Base-by-base conservation (phyloP, 495 filamentous ascomycete species). In the Glonium stellatum region DNA sequence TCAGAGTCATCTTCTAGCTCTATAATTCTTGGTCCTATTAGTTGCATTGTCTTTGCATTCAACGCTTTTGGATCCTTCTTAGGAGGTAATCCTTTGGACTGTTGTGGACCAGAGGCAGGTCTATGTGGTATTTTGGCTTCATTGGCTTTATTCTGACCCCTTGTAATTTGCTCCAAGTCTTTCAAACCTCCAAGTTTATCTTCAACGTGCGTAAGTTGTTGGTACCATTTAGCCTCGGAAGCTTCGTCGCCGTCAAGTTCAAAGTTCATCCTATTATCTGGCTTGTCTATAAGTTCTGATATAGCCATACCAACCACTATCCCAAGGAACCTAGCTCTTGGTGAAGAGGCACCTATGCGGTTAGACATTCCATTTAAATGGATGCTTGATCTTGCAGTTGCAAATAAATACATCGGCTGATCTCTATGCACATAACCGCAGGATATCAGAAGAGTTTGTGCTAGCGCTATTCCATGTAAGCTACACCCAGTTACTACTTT, bases 231-330 rank as follows among this genome's bases (percentile, higher is more conserved):
- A 0, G 87, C 88, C 68, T 96, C 90, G 4, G 79, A 77, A 19
- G 79, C 82, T 12, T 82, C 77, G 69, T 85, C 84, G 60, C 92
- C 92, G 58, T 93, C 88, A 61, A 88, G 76, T n/a, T 88, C 83
- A 67, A 99, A 97, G 55, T 84, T 83, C 71, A 97, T 84, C 55
- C 76, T 79, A 54, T 85, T 87, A 0, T 78, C 86, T 23, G 81
- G 81, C 60, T 84, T 82, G 66, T 97, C 90, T 5, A 93, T 82
- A 1, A 99, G 78, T 19, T 80, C 76, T 0, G 91, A 96, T 13
- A 97, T 80, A 0, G 84, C 82, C 51, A 87, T 90, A 1, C 88
- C 93, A 47, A 96, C 83, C 5, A 89, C 76, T 88, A 99, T 96
- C 0, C 93, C 95, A 4, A 99, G 78, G 57, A 92, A 88, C 4